Base-by-base conservation (phyloP, 306 rosid genomes). In the Corylus americana region DNA sequence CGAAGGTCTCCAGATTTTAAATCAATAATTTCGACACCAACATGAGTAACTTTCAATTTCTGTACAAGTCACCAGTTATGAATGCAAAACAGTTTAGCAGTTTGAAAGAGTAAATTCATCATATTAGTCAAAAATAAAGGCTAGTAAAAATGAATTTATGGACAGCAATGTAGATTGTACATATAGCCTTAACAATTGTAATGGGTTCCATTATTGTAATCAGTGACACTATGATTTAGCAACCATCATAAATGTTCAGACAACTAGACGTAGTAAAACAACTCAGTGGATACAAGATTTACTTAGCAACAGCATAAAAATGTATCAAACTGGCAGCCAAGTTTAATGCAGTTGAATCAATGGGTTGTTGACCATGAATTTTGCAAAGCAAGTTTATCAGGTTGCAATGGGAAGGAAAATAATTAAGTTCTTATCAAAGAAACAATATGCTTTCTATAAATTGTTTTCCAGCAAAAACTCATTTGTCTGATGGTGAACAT, bases 1-100 rank as follows among this genome's bases (percentile, higher is more conserved):
- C 92, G 97, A 79, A 93, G 98, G 70, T 96, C 99, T 81, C 97
- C 99, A 42, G 96, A 81, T 84, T 81, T 90, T 73, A 85, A 31
- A 71, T 96, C 97, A 39, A 90, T 74, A 81, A 96, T 92, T 76
- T 96, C 99, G 27, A 91, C 94, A 71, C 98, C 99, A 12, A 81
- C 94, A 75, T 90, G 83, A 27, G 99, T 90, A 82, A 96, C 86
- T 87, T 90, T 96, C 84, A 96, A 73, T 89, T 93, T 96, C 99
- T 96, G 98, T 74, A 67, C 75, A 77, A 79, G 62, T 72, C 79
- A 63, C 75, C 84, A 83, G 71, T 79, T 83, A 80, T 83, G 74
- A 25, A 76, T 74, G 16, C 11, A 73, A 62, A 77, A 78, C 62
- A 80, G 55, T 70, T 67, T 42, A 64, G 75, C 44, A 74, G 31